Base-by-base conservation (phyloP, 208 protist genomes). In the Crithidia thermophila region DNA sequence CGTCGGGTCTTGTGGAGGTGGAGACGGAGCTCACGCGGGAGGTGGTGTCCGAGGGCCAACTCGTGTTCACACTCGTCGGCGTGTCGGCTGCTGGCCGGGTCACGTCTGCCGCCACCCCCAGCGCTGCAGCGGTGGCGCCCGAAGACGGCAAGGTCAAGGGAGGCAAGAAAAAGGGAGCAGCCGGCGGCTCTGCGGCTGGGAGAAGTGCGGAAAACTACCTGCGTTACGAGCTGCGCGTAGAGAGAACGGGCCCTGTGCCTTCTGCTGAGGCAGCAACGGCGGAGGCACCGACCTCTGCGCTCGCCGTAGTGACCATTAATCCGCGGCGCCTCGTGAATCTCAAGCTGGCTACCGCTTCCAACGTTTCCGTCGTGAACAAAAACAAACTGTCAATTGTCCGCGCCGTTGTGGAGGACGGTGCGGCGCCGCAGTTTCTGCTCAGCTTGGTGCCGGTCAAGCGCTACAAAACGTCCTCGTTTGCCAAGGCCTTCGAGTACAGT, bases 21-120 rank as follows among this genome's bases (percentile, higher is more conserved):
- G 63, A 77, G 50, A 70, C 63, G 45, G 62, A 67, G 65, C 34
- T 78, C 51, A 40, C 50, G n/a, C 65, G 57, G 5, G 58, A 73
- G 51, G 31, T 13, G 50, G 31, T 71, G n/a, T 31, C 5, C 13
- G 52, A 47, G 27, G 63, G 25, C 9, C 39, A 50, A 8, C 53
- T 75, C 3, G 42, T 43, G 37, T 75, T 69, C 30, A 67, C 42
- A 8, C 28, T 78, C 11, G 53, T 70, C 21, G 58, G 65, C 28
- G 45, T 78, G 21, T 34, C 20, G 20, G 40, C 45, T 3, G 30
- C 42, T 30, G 51, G 16, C 34, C 20, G 27, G 36, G n/a, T 2
- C 53, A 11, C 21, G 25, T n/a, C 3, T 25, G 34, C 14, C 55
- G 7, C n/a, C n/a, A n/a, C n/a, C n/a, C n/a, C n/a, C n/a, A n/a